Evolutionary conservation across 108 stramenopile species (phyloP).

Genomic region (Stephanodiscus minutulus): DNA sequence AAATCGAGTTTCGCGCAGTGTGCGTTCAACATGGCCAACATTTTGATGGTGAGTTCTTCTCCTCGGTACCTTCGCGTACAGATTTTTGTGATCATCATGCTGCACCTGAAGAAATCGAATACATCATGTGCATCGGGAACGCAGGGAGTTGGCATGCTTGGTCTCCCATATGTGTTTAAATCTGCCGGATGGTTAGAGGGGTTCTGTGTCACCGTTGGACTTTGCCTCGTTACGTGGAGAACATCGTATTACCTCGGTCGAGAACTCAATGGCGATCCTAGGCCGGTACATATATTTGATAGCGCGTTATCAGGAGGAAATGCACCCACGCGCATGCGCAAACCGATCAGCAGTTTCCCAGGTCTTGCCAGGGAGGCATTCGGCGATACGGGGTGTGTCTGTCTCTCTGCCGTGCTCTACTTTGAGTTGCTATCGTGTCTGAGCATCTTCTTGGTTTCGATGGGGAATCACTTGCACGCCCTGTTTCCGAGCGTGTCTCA

Average conservation of each 20-base stretch:
- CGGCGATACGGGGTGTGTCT: constrained; percentile 59
- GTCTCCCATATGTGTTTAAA: constrained; percentile 68
- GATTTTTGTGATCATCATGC: not conserved
- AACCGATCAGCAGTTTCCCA: constrained; percentile 69
- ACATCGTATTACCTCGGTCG: constrained; percentile 78
- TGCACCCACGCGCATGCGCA: constrained; percentile 54
- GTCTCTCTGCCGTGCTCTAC: constrained; percentile 68
- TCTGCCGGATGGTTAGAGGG: constrained; percentile 72
- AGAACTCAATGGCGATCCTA: constrained; percentile 78
- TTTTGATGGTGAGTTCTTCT: constrained; percentile 58
- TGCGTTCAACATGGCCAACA: constrained; percentile 79
- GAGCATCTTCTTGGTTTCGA: constrained; percentile 76
- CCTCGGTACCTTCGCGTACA: not conserved
- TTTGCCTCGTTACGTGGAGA: constrained; percentile 65
- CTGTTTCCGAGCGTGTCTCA: constrained; percentile 62
- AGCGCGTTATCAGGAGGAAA: not conserved
- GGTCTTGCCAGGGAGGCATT: constrained; percentile 78
- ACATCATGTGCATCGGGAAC: not conserved
- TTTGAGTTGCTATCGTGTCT: constrained; percentile 86
- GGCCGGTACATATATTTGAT: constrained; percentile 62
- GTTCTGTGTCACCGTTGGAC: constrained; percentile 44
- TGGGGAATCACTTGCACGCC: constrained; percentile 71
- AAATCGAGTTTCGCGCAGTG: constrained; percentile 67
- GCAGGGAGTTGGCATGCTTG: constrained; percentile 73
- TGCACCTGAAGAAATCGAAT: not conserved